These are phyloP conservation scores for Colletotrichum navitas DNA, from an alignment of 2,329 filamentous ascomycete genomes.

Conservation along the genomic window DNA sequence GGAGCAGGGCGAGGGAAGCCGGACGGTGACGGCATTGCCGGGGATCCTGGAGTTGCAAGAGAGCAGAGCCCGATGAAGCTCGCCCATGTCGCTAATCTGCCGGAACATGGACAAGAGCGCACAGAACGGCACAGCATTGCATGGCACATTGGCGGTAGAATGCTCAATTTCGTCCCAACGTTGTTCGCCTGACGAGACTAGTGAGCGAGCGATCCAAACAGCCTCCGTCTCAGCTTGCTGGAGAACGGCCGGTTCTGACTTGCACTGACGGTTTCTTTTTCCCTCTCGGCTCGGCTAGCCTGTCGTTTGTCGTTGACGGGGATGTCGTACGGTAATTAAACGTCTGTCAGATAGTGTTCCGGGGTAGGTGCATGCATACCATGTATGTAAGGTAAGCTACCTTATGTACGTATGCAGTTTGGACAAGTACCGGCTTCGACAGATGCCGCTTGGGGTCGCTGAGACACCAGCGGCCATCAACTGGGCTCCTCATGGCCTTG, in stretches of 20 bases:
- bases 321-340: constrained; percentile 12
- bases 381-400: constrained; percentile 29
- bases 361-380: constrained; percentile 38
- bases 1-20: constrained; percentile 27
- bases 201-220: constrained; percentile 27
- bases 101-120: background rate
- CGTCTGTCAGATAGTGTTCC: constrained; percentile 15
- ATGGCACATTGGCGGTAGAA: constrained; percentile 1
- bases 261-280: constrained; percentile 19
- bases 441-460: constrained; percentile 23
- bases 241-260: constrained; percentile 16
- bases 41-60: constrained; percentile 23
- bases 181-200: background rate
- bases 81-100: constrained; percentile 17
- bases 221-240: constrained; percentile 28
- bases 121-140: background rate
- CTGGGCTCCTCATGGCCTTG: constrained; percentile 24
- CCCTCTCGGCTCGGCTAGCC: background rate
- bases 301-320: background rate
- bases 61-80: background rate
- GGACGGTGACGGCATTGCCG: constrained; percentile 9
- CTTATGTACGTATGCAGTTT: constrained; percentile 26
- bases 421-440: constrained; percentile 35
- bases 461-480: constrained; percentile 10
- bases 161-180: constrained; percentile 22